phyloP scores from a whole-genome alignment of 2,329 filamentous ascomycete genomes.

The Capronia coronata region DNA sequence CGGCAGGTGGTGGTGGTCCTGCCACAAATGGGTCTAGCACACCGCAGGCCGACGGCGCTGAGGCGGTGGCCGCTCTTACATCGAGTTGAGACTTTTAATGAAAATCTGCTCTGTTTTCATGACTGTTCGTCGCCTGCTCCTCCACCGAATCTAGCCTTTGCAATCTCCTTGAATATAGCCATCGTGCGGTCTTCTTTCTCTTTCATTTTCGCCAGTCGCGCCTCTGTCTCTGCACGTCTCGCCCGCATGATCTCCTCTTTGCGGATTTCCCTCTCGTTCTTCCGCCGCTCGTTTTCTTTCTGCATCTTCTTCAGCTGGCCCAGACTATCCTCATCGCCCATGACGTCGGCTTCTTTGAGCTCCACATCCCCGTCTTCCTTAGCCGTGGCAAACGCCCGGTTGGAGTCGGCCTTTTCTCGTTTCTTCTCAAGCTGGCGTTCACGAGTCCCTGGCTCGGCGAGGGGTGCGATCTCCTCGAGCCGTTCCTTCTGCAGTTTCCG shows the following conservation, averaged over 20 bases:
- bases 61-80: slow-evolving; percentile 26
- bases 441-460: slow-evolving; percentile 72
- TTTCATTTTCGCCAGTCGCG: slow-evolving; percentile 61
- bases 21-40: slow-evolving; percentile 11
- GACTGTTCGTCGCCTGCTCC: slow-evolving; percentile 32
- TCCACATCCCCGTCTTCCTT: slow-evolving; percentile 49
- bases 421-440: slow-evolving; percentile 86
- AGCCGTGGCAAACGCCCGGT: slow-evolving; percentile 62
- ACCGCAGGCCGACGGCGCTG: slow-evolving; percentile 24
- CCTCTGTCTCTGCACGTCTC: slow-evolving; percentile 70
- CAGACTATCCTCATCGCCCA: slow-evolving; percentile 55
- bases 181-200: slow-evolving; percentile 80
- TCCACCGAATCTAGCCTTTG: slow-evolving; percentile 66
- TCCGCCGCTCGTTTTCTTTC: slow-evolving; percentile 61
- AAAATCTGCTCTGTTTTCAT: neutral
- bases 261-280: slow-evolving; percentile 75
- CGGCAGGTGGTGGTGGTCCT: slow-evolving; percentile 2
- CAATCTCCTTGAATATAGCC: slow-evolving; percentile 70
- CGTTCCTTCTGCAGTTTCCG: slow-evolving; percentile 61
- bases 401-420: slow-evolving; percentile 62
- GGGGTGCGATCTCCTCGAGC: slow-evolving; percentile 73
- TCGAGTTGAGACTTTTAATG: slow-evolving; percentile 14
- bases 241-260: slow-evolving; percentile 75
- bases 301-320: slow-evolving; percentile 62
- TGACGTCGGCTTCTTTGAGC: slow-evolving; percentile 65